Evolutionary conservation across 2,329 filamentous ascomycete genomes (phyloP).

Genomic region (Aspergillus quadricinctus): DNA sequence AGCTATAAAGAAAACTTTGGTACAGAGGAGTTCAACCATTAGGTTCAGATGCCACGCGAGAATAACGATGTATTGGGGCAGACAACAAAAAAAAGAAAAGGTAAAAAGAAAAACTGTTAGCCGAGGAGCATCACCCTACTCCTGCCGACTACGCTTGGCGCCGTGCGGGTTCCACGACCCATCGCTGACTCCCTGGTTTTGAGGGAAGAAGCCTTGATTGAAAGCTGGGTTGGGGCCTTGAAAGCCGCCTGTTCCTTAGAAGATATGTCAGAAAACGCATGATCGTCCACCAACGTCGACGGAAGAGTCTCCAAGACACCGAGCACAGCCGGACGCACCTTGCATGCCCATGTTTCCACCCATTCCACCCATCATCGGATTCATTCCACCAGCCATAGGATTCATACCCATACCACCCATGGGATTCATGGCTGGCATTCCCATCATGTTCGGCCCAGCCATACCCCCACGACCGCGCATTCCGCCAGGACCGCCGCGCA

Average conservation of each 20-base stretch:
- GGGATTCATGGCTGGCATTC: slow-evolving; percentile 49
- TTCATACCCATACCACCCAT: slow-evolving; percentile 53
- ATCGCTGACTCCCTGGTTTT: slow-evolving; percentile 46
- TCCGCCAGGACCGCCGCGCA: slow-evolving; percentile 51
- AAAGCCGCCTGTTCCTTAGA: slow-evolving; percentile 52
- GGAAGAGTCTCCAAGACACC: not conserved
- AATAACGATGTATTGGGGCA: slow-evolving; percentile 5
- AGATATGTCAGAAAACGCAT: slow-evolving; percentile 17
- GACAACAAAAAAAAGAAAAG: not conserved
- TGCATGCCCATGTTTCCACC: slow-evolving; percentile 46
- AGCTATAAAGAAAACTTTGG: slow-evolving; percentile 9
- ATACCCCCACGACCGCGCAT: slow-evolving; percentile 59
- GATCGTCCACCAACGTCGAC: not conserved
- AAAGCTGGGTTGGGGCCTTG: slow-evolving; percentile 67
- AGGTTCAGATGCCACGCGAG: slow-evolving; percentile 6
- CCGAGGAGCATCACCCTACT: slow-evolving; percentile 38
- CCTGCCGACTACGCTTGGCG: slow-evolving; percentile 72
- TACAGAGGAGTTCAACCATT: slow-evolving; percentile 6
- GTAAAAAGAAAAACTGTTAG: not conserved
- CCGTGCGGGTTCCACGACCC: slow-evolving; percentile 78
- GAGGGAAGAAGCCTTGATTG: slow-evolving; percentile 67
- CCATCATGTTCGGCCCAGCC: slow-evolving; percentile 53
- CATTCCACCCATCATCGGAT: slow-evolving; percentile 53
- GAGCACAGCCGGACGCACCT: slow-evolving; percentile 33
- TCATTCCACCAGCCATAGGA: slow-evolving; percentile 53